Evolutionary conservation across 495 filamentous ascomycete genomes (phyloP).

Genomic region (Lophium mytilinum): DNA sequence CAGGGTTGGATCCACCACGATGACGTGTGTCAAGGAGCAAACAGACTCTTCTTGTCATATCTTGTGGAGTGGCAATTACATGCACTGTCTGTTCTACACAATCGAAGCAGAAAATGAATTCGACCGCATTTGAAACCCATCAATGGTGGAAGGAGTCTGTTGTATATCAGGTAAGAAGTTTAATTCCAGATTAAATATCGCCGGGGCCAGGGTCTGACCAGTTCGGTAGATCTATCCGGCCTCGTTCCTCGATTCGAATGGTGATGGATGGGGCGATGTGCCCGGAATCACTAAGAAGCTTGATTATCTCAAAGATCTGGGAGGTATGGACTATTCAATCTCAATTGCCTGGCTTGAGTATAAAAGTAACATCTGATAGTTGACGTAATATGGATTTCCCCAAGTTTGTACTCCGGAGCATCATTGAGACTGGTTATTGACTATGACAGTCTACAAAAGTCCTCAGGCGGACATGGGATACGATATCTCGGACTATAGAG

Average conservation of each 20-base stretch:
- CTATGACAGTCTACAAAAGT: constrained; percentile 29
- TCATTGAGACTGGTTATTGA: background rate
- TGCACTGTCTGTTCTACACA: background rate
- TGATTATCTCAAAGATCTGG: constrained; percentile 34
- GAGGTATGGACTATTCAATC: constrained; percentile 12
- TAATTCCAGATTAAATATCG: too few relatives aligned
- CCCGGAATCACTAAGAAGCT: constrained; percentile 34
- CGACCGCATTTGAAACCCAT: constrained; percentile 19
- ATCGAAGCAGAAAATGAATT: constrained; percentile 1
- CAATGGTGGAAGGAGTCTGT: constrained; percentile 38
- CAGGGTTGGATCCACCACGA: background rate
- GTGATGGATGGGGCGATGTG: constrained; percentile 36
- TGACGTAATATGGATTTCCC: constrained; percentile 35
- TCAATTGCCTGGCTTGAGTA: background rate
- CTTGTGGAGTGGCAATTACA: background rate
- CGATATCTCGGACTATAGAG: constrained; percentile 31
- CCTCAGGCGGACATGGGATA: constrained; percentile 39
- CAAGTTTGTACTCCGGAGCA: constrained; percentile 17
- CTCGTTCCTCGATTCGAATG: constrained; percentile 32
- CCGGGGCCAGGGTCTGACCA: too few relatives aligned
- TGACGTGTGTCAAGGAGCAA: background rate
- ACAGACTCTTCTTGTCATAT: background rate
- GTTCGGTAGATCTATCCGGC: constrained; percentile 32
- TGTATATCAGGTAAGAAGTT: constrained; percentile 29
- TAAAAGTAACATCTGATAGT: constrained; percentile 7